Percentiles rank a stretch among this genome's conserved stretches.
phyloP scores from a whole-genome alignment of 2,329 filamentous ascomycete species.

The Nigrograna mackinnonii region DNA sequence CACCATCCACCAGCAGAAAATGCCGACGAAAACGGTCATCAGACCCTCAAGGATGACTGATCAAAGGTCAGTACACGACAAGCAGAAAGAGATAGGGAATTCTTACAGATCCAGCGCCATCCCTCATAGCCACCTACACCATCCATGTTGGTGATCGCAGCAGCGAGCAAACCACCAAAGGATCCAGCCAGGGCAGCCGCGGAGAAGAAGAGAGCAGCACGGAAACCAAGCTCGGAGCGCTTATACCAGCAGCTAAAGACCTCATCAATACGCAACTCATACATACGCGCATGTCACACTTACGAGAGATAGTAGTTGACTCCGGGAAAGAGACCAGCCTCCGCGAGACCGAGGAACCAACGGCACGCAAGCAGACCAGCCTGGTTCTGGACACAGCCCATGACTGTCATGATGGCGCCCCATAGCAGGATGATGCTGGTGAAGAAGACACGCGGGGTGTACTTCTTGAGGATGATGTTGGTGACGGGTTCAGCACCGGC shows the following conservation, averaged over 20 bases:
- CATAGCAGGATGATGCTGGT: slow-evolving; percentile 52
- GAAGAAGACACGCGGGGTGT: slow-evolving; percentile 52
- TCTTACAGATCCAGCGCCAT: slow-evolving; percentile 44
- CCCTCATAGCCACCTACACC: slow-evolving; percentile 50
- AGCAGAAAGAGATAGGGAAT: too few relatives aligned
- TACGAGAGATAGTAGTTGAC: slow-evolving; percentile 62
- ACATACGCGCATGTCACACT: slow-evolving; percentile 49
- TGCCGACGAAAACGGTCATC: slow-evolving; percentile 38
- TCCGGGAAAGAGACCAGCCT: slow-evolving; percentile 42
- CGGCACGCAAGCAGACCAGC: slow-evolving; percentile 38
- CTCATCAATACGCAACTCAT: not conserved
- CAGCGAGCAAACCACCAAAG: slow-evolving; percentile 64
- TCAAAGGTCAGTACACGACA: too few relatives aligned
- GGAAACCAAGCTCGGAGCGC: slow-evolving; percentile 57
- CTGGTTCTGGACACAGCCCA: slow-evolving; percentile 49
- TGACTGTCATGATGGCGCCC: slow-evolving; percentile 55
- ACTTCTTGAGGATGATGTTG: slow-evolving; percentile 65
- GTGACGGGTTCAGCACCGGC: slow-evolving; percentile 57
- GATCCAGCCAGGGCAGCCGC: slow-evolving; percentile 62
- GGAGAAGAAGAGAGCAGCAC: slow-evolving; percentile 64
- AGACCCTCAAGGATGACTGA: slow-evolving; percentile 41
- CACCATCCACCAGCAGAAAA: slow-evolving; percentile 59
- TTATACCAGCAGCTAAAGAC: slow-evolving; percentile 52
- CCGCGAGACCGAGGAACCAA: slow-evolving; percentile 42
- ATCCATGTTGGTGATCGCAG: slow-evolving; percentile 63